phyloP scores from a whole-genome alignment of 139 green algal species.

The Coelastrella sp. region DNA sequence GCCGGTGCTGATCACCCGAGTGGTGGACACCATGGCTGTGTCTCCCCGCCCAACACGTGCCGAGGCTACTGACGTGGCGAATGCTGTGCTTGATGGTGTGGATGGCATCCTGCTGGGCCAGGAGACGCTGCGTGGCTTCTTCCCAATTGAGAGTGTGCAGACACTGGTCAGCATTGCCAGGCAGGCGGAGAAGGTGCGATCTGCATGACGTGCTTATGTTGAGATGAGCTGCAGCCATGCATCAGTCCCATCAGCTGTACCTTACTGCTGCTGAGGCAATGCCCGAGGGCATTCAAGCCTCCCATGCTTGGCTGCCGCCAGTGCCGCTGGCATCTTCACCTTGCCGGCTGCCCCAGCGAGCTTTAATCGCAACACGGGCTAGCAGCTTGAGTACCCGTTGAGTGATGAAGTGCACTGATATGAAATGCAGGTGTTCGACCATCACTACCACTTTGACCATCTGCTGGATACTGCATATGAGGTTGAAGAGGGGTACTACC shows the following conservation, averaged over 20 bases:
- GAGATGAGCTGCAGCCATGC: background rate
- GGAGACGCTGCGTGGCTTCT: slow-evolving; percentile 76
- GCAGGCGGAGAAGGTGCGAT: slow-evolving; percentile 40
- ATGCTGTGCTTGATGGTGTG: slow-evolving; percentile 92
- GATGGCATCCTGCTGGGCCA: slow-evolving; percentile 91
- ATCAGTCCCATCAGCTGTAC: background rate
- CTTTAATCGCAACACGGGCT: too few relatives aligned
- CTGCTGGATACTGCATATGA: slow-evolving; percentile 46
- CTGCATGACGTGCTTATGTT: background rate
- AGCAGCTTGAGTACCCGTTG: too few relatives aligned
- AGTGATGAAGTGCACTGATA: background rate
- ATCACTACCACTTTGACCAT: slow-evolving; percentile 66
- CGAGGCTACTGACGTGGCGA: slow-evolving; percentile 92
- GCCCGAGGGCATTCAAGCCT: background rate
- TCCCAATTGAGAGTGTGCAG: slow-evolving; percentile 80
- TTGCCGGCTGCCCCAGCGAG: too few relatives aligned
- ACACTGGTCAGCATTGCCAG: slow-evolving; percentile 66
- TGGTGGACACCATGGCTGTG: slow-evolving; percentile 93
- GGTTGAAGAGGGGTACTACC: slow-evolving; percentile 26
- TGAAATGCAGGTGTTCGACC: slow-evolving; percentile 65
- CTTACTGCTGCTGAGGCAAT: background rate
- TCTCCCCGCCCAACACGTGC: slow-evolving; percentile 88
- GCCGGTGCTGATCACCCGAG: slow-evolving; percentile 86
- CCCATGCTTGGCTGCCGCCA: background rate
- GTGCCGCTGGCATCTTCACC: background rate